Evolutionary conservation across 2,329 filamentous ascomycete species (phyloP).

Genomic region (Fusarium metavorans): DNA sequence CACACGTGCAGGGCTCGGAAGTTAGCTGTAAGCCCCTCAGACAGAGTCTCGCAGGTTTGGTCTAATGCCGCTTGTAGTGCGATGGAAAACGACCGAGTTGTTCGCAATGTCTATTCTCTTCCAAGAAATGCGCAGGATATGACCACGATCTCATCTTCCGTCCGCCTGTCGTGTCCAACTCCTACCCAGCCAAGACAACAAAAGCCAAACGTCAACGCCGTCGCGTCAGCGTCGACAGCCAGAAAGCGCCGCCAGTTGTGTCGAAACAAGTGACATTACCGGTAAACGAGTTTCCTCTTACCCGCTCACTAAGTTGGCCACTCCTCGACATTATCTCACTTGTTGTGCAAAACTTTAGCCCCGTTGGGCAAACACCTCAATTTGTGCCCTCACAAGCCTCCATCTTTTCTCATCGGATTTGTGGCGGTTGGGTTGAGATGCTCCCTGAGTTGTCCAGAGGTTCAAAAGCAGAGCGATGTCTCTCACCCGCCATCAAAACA

Average conservation of each 20-base stretch:
- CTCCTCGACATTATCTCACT: conserved; percentile 42
- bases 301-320: conserved; percentile 31
- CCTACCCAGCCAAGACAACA: neutral
- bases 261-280: neutral
- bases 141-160: conserved; percentile 43
- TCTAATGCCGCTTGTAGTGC: conserved; percentile 19
- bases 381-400: neutral
- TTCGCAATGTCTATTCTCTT: conserved; percentile 37
- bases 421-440: conserved; percentile 55
- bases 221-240: neutral
- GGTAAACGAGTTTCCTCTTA: neutral
- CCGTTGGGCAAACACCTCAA: conserved; percentile 2
- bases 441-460: conserved; percentile 47
- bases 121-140: conserved; percentile 41
- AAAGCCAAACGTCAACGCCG: neutral
- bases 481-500: conserved; percentile 49
- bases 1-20: conserved; percentile 43
- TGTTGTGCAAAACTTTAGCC: conserved; percentile 39
- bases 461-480: conserved; percentile 27
- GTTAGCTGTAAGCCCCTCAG: conserved; percentile 32
- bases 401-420: conserved; percentile 51
- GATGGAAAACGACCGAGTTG: conserved; percentile 43
- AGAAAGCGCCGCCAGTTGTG: neutral
- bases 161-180: neutral
- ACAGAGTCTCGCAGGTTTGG: neutral